Percentiles rank a stretch among this genome's conserved stretches.
Evolutionary conservation across 1,284 basidiomycete species (phyloP).

Genomic region (Irpex rosettiformis): DNA sequence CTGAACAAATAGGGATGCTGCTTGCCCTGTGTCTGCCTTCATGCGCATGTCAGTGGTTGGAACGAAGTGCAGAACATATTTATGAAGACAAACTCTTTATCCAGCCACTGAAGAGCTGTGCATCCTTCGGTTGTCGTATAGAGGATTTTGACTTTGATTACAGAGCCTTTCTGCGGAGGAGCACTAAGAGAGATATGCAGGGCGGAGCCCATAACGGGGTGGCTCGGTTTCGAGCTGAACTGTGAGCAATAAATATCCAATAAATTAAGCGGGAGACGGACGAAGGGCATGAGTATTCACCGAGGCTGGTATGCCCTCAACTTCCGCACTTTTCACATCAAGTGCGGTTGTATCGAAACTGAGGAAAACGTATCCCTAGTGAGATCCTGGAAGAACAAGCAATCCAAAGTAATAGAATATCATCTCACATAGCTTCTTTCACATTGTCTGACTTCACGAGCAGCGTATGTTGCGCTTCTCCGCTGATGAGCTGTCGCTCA

Average conservation of each 20-base stretch:
- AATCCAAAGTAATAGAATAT: conserved; percentile 15
- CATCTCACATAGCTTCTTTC: conserved; percentile 63
- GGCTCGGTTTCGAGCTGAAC: conserved; percentile 9
- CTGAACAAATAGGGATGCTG: conserved; percentile 89
- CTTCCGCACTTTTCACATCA: conserved; percentile 54
- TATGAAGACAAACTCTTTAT: conserved; percentile 72
- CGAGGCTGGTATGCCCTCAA: conserved; percentile 47
- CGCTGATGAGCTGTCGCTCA: conserved; percentile 58
- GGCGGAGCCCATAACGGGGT: conserved; percentile 66
- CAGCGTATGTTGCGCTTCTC: conserved; percentile 70
- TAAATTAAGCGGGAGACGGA: background rate
- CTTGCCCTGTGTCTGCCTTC: conserved; percentile 86
- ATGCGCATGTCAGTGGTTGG: background rate
- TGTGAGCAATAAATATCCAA: background rate
- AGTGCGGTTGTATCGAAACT: conserved; percentile 84
- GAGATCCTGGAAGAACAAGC: background rate
- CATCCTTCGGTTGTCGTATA: conserved; percentile 79
- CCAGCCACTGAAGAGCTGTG: conserved; percentile 91
- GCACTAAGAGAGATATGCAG: conserved; percentile 50
- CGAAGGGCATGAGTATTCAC: conserved; percentile 33
- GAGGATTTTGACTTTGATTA: conserved; percentile 53
- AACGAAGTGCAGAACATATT: background rate
- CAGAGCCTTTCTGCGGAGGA: conserved; percentile 38
- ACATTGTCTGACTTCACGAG: conserved; percentile 56
- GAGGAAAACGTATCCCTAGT: background rate